These are phyloP conservation scores for Barbarea vulgaris DNA, from an alignment of 345 rosid genomes.

Conservation along the genomic window DNA sequence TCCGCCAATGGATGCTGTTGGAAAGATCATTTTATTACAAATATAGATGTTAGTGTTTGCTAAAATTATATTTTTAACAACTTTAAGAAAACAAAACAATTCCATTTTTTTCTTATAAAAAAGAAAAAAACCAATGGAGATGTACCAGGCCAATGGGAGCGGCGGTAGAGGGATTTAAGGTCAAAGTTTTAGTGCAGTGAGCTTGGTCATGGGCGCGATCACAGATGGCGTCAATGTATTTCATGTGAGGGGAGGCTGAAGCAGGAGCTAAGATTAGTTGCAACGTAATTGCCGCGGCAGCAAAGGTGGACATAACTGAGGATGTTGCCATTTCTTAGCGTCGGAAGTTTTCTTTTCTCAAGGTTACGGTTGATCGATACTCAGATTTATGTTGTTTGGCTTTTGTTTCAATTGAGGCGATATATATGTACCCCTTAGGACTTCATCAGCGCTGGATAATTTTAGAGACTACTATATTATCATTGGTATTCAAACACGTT, in stretches of 20 bases:
- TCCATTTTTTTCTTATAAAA: neutral
- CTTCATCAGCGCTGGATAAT: neutral
- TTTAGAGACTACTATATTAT: slow-evolving; percentile 25
- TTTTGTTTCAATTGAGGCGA: neutral
- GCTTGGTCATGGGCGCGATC: slow-evolving; percentile 33
- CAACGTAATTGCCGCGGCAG: slow-evolving; percentile 26
- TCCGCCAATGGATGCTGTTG: slow-evolving; percentile 35
- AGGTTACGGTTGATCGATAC: neutral
- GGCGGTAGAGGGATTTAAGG: slow-evolving; percentile 27
- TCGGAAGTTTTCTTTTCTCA: neutral
- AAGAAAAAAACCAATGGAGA: neutral
- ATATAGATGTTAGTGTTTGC: neutral
- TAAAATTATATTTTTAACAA: neutral
- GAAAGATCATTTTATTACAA: neutral
- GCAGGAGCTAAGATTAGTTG: slow-evolving; percentile 20
- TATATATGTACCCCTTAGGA: neutral
- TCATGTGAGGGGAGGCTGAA: slow-evolving; percentile 36
- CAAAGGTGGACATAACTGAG: slow-evolving; percentile 15
- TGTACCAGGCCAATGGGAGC: slow-evolving; percentile 34
- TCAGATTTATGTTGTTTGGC: slow-evolving; percentile 3
- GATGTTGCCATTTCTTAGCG: slow-evolving; percentile 27
- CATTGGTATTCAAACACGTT: neutral
- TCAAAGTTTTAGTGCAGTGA: slow-evolving; percentile 34
- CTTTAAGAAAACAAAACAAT: too few species aligned
- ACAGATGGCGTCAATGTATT: slow-evolving; percentile 38